Evolutionary conservation across 2,329 filamentous ascomycete species (phyloP), one percentile per base, ranked within the genome.

Genomic region (Talaromyces amestolkiae): DNA sequence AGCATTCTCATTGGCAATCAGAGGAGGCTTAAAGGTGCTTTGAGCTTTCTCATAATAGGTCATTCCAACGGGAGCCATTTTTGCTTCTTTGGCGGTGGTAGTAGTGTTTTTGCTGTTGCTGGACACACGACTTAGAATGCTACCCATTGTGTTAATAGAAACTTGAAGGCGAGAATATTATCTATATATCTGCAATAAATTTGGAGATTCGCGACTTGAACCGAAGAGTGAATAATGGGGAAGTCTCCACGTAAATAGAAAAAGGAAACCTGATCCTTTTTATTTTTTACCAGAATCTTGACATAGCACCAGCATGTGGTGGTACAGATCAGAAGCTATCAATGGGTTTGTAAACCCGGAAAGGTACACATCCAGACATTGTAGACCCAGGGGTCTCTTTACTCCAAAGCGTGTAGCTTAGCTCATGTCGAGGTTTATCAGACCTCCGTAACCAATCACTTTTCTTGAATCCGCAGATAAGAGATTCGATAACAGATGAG

Each of bases 1-100:
- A 35, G 87, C 87, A 72, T 91, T 91, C 68, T 89, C 85, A 70
- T 88, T 88, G 41, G 87, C 86, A 67, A 91, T 87, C 58, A 89
- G 82, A 6, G 87, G 87, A 3, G 87, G 87, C 71, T 89, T 86
- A 77, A 85, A 89, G 45, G 78, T 80, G 31, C 80, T 82, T 73
- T 89, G 86, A 0, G 86, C 86, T 72, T 87, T 81, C 60, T 82
- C 72, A 74, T 82, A 85, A 77, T 89, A 83, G 61, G 79, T 80
- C 74, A 86, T 82, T 58, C 64, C 65, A 59, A 66, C 22, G 19
- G 64, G 61, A 31, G 61, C 65, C 67, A 68, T 67, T 47, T 68
- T 68, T 31, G 58, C 33, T 58, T 64, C 62, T 35, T 51, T 31
- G 2, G 24, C 13, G n/a, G 49, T 37, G 3, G 58, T 54, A 11